Percentiles rank a stretch among this genome's conserved stretches.
These are phyloP conservation scores for Salix udensis DNA, from an alignment of 345 rosid species.

Conservation along the genomic window DNA sequence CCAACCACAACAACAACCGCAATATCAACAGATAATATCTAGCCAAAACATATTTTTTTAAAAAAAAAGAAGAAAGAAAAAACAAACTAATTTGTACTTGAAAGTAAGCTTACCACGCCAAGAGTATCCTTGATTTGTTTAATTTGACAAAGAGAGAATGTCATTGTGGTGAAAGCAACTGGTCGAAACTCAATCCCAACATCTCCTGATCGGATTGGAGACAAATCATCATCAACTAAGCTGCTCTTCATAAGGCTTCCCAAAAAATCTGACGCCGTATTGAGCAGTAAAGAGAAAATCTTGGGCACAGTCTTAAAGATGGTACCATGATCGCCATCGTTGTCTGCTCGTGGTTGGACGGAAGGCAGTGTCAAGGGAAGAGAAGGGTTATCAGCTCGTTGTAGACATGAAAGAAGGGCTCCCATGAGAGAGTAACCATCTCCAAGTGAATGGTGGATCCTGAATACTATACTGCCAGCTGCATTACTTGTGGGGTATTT, in stretches of 20 bases:
- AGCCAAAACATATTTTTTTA: no score
- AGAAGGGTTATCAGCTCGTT: conserved; percentile 44
- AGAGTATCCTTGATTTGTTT: conserved; percentile 35
- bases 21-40: no score
- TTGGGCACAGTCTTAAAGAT: background rate
- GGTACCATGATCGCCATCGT: background rate
- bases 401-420: conserved; percentile 49
- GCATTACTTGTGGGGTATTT: conserved; percentile 39
- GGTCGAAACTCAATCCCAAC: conserved; percentile 38
- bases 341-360: background rate
- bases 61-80: no score
- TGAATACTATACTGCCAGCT: conserved; percentile 36
- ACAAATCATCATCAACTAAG: conserved; percentile 30
- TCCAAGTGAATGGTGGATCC: conserved; percentile 56
- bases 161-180: conserved; percentile 12
- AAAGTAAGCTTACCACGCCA: conserved; percentile 21
- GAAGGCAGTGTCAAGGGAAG: conserved; percentile 40
- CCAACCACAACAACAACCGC: no score
- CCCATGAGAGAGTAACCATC: conserved; percentile 57
- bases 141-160: conserved; percentile 36
- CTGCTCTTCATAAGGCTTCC: conserved; percentile 42
- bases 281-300: conserved; percentile 8
- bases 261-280: conserved; percentile 33
- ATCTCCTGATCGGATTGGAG: conserved; percentile 33
- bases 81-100: no score